Base-by-base conservation (phyloP, 2,329 filamentous ascomycete species). In the Monosporascus sp. region DNA sequence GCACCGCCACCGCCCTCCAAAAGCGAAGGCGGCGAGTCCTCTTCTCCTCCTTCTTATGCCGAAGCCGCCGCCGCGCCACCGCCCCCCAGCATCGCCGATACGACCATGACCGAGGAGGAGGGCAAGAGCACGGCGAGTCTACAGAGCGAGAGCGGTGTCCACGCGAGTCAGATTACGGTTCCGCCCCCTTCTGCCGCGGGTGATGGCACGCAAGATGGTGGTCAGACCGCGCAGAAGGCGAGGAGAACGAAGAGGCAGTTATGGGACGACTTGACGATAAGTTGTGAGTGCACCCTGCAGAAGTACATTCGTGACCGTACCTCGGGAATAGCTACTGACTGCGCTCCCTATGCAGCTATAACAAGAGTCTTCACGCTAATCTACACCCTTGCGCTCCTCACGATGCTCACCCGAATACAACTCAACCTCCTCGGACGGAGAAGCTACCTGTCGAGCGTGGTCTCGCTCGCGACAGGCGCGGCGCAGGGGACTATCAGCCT, bases 211-310 rank as follows among this genome's bases (percentile, higher is more conserved):
- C 74, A 70, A 63, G 74, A 74, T 57, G 77, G 64, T 67, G 76
- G 59, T 8, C 62, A 65, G 57, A 50, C 66, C 55, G 50, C 67
- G 54, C 79, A 80, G 54, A 89, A 84, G 69, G 61, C 73, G 25
- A 78, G 76, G 60, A 92, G 87, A 74, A 90, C 85, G 56, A 97
- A 97, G 79, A 83, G 89, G 48, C 92, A 97, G 74, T 77, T 99
- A 45, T 99, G 94, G 94, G 92, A 95, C 69, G 93, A 99, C 67
- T 82, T 99, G 71, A 97, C 96, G 66, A 96, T 97, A 61, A 91
- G 87, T 73, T 92, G 91, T 95, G 74, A 68, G 87, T 76, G 11
- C 51, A 2, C 25, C 42, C 17, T 27, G 42, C 11, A n/a, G 14
- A 25, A 46, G 15, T 3, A 14, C 42, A 20, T 17, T 6, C 20